Base-by-base conservation (phyloP, 2,329 filamentous ascomycete species). In the Claviceps sp. region DNA sequence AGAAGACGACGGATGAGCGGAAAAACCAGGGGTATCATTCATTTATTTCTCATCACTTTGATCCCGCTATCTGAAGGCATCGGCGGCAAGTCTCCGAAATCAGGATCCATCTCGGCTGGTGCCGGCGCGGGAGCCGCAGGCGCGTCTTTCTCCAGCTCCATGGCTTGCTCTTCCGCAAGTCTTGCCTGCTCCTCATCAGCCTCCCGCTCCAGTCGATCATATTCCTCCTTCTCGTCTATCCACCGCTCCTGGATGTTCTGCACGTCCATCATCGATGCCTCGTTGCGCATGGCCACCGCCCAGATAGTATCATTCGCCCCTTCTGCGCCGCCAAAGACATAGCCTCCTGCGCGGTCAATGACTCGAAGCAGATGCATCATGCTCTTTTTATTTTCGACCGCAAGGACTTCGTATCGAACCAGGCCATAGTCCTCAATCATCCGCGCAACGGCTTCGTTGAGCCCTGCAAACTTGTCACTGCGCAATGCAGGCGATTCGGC, bases 281-380 rank as follows among this genome's bases (percentile, higher is more conserved):
- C 82, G 53, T 82, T 82, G 52, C 89, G 81, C 81, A 97, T 95
- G 2, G 93, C 88, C 45, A 97, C 83, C 62, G 94, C 88, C 93
- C 93, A 98, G n/a, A 98, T 80, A 6, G 85, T 90, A 65, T 98
- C 91, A 60, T 97, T 96, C 45, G 89, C 88, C 2, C 89, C 91
- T 64, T 96, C 88, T 0, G 88, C 86, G 5, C 85, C 79, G 0
- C 90, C 90, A 70, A 98, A 96, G 1, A 89, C 86, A 68, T 97
- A 97, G 0, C 93, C 93, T 9, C 88, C 85, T 0, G 93, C 91
- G 43, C 93, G 80, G 66, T 98, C 93, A 62, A 98, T 90, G 1
- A 91, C 84, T 45, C 86, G 82, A 49, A 98, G 72, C 4, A 98
- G 74, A 59, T 86, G 83, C 80, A 94, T 94, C 89, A 98, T 96